Base-by-base conservation (phyloP, 805 yeast species). In the Wickerhamomyces silvicola region DNA sequence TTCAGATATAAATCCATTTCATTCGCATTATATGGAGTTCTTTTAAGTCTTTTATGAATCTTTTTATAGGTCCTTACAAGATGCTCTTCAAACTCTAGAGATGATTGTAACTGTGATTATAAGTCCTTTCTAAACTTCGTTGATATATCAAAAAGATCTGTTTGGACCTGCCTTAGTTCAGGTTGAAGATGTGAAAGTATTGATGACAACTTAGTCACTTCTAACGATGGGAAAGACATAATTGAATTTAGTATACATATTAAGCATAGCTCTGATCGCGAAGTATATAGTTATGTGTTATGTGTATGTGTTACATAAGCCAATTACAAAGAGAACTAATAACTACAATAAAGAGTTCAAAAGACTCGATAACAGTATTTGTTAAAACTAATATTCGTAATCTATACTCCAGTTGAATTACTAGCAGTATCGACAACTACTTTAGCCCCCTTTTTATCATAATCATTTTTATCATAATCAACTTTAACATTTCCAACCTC, bases 191-290 rank as follows among this genome's bases (percentile, higher is more conserved):
- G n/a, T 19, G 22, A 27, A 10, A 38, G 22, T n/a, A 38, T 38
- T 3, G 39, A 32, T 2, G 42, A 31, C 10, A 36, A 24, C 18
- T 38, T 38, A 4, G 42, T 38, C 5, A 30, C 35, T 10, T 30
- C 37, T n/a, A 35, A 9, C 4, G 42, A 22, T 2, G 42, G 42
- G 20, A 38, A 38, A 1, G 17, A 8, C 4, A 30, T 20, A 28
- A 11, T 12, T 21, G n/a, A n/a, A n/a, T n/a, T n/a, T 4, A 13
- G 17, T 18, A 28, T 12, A 28, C 13, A 10, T 14, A 23, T 24
- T 14, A 2, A 23, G 27, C 16, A 24, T 24, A 28, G 24, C 28
- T 13, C 12, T 22, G 11, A 30, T 20, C 18, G 19, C 28, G 15
- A 30, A 24, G 28, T n/a, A n/a, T n/a, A n/a, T n/a, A n/a, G n/a